Evolutionary conservation across 768 basidiomycete genomes (phyloP), one percentile per base, ranked within the genome.

Genomic region (Phallus indusiatus): DNA sequence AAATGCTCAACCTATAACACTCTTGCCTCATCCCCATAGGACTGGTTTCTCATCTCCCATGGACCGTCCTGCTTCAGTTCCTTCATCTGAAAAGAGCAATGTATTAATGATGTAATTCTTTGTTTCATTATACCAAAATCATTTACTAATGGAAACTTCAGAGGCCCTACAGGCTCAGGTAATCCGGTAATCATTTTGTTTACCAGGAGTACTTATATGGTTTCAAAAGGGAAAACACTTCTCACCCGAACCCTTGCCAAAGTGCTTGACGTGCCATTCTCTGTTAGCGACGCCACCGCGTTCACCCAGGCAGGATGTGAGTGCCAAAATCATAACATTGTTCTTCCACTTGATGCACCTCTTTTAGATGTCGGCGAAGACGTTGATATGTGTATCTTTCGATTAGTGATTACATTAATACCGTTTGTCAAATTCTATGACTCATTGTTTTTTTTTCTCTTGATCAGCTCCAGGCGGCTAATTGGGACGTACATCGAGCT

Each of bases 261-360:
- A 66, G 84, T 94, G 5, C 75, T 98, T 7, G 88, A 96, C 67
- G 93, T 97, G 0, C 95, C 95, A 1, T 98, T 96, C 70, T 94
- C 94, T 17, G 81, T 88, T 61, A 90, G 84, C 66, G 94, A 97
- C 66, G 95, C 94, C 20, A 97, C 94, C 18, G 82, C 92, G 3
- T 91, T 96, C 66, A 98, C 95, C 11, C 90, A 93, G 75, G 90
- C 87, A 61, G 59, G 75, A 22, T 62, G 34, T 28, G n/a, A 22
- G 21, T 24, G 64, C 28, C 18, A 53, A 6, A 22, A 6, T 33
- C 56, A 9, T 20, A 37, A 28, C 7, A 28, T 36, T 52, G 51
- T n/a, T 49, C 20, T 51, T 49, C 35, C 24, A 14, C 14, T 51
- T 53, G 35, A 60, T 16, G 54, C 24, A 1, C 1, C 54, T 34